These are phyloP conservation scores for Populus davidiana DNA, from an alignment of 345 rosid genomes.

Conservation along the genomic window DNA sequence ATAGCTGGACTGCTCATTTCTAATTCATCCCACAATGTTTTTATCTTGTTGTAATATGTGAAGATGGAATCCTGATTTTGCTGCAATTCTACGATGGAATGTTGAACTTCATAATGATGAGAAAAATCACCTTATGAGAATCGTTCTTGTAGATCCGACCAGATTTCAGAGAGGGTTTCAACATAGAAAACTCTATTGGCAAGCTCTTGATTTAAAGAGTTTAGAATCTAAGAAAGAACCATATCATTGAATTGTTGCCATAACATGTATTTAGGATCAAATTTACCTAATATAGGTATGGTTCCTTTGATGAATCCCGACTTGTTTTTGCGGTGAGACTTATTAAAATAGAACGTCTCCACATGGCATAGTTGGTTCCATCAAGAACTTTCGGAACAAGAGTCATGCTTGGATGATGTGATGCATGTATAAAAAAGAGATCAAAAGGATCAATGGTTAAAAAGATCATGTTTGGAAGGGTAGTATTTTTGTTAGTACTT, in stretches of 20 bases:
- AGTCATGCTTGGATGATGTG: neutral
- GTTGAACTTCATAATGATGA: neutral
- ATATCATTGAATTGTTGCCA: neutral
- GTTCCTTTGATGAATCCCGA: conserved; percentile 2
- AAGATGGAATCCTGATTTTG: neutral
- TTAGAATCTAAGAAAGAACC: neutral
- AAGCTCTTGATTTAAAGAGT: neutral
- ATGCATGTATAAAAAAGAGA: neutral
- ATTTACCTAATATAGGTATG: neutral
- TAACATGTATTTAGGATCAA: neutral
- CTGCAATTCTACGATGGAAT: neutral
- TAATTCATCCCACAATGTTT: neutral
- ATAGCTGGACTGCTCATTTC: neutral
- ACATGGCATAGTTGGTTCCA: neutral
- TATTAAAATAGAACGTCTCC: neutral
- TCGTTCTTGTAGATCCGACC: neutral
- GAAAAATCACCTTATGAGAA: neutral
- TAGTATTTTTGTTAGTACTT: neutral
- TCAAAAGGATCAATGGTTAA: neutral
- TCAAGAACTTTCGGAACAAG: too few species aligned
- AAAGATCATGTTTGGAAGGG: neutral
- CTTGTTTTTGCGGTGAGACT: neutral
- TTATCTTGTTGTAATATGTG: neutral
- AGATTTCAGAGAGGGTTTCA: neutral
- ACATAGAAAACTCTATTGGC: neutral